These are phyloP conservation scores for Waitea zeae DNA, from an alignment of 1,284 basidiomycete genomes.

Conservation along the genomic window DNA sequence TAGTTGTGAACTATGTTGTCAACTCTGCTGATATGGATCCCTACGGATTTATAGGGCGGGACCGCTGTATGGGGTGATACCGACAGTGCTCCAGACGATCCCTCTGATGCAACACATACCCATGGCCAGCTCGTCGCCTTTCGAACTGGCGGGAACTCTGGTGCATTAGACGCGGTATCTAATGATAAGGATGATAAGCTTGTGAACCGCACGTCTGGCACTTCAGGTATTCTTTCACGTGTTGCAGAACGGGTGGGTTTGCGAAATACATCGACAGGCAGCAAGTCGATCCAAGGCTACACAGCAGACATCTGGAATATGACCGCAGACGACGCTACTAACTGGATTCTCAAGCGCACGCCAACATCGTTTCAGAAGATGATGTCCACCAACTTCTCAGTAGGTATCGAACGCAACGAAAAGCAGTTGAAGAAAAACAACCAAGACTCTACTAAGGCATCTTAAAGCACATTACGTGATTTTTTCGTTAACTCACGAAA, in stretches of 20 bases:
- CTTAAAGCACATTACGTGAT: too few species aligned
- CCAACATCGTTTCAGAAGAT: slow-evolving; percentile 82
- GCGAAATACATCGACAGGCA: not conserved
- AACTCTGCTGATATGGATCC: not conserved
- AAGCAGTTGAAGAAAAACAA: slow-evolving; percentile 47
- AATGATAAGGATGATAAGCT: not conserved
- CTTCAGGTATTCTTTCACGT: not conserved
- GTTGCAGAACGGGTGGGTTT: not conserved
- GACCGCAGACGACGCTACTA: slow-evolving; percentile 60
- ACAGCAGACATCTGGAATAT: slow-evolving; percentile 34
- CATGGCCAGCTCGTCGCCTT: slow-evolving; percentile 81
- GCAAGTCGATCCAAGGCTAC: not conserved
- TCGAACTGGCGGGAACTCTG: slow-evolving; percentile 21
- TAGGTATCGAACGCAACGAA: slow-evolving; percentile 76
- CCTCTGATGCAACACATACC: slow-evolving; percentile 36
- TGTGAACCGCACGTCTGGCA: too few species aligned
- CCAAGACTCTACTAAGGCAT: slow-evolving; percentile 47
- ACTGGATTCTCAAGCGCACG: slow-evolving; percentile 78
- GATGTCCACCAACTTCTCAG: slow-evolving; percentile 84
- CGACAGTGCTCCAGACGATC: slow-evolving; percentile 65
- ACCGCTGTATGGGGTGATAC: slow-evolving; percentile 80
- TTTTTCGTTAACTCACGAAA: too few species aligned
- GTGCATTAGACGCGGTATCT: not conserved
- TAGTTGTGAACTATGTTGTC: not conserved
- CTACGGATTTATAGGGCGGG: slow-evolving; percentile 65